Evolutionary conservation across 352 stramenopile genomes (phyloP).

Genomic region (Phytophthora macrochlamydospora): DNA sequence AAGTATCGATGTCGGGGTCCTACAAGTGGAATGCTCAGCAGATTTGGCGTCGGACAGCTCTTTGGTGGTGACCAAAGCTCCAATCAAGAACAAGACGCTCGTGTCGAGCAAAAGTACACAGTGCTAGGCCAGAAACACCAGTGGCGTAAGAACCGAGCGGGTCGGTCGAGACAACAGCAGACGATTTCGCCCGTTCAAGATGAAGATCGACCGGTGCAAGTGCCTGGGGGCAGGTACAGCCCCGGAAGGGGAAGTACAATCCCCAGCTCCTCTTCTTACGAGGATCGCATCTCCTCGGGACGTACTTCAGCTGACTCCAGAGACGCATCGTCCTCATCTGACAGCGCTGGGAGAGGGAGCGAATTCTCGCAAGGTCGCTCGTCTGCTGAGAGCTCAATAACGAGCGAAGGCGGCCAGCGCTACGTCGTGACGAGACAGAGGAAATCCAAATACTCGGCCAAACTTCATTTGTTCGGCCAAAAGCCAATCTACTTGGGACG

Average conservation of each 20-base stretch:
- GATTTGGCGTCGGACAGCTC: constrained; percentile 29
- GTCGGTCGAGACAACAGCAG: constrained; percentile 35
- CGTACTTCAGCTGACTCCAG: constrained; percentile 9
- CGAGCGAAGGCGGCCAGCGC: constrained; percentile 15
- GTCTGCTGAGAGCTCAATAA: constrained; percentile 15
- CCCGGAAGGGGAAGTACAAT: constrained; percentile 22
- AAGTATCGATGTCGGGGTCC: constrained; percentile 15
- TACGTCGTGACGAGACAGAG: constrained; percentile 64
- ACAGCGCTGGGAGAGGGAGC: constrained; percentile 22
- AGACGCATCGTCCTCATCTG: constrained; percentile 17
- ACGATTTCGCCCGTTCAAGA: constrained; percentile 53
- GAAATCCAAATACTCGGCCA: constrained; percentile 65
- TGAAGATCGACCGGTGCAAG: constrained; percentile 18
- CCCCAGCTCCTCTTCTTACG: constrained; percentile 16
- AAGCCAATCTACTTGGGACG: constrained; percentile 74
- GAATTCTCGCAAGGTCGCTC: constrained; percentile 24
- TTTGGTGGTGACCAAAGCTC: constrained; percentile 27
- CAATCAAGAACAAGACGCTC: constrained; percentile 44
- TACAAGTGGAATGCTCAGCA: constrained; percentile 15
- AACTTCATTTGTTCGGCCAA: constrained; percentile 60
- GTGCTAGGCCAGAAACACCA: constrained; percentile 71
- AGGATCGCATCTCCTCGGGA: constrained; percentile 10
- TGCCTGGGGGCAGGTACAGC: constrained; percentile 14
- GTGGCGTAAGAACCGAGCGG: constrained; percentile 52
- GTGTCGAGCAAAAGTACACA: constrained; percentile 40